These are phyloP conservation scores for Apiotrichum mycotoxinovorans DNA, from an alignment of 1,284 basidiomycete species.

Conservation along the genomic window DNA sequence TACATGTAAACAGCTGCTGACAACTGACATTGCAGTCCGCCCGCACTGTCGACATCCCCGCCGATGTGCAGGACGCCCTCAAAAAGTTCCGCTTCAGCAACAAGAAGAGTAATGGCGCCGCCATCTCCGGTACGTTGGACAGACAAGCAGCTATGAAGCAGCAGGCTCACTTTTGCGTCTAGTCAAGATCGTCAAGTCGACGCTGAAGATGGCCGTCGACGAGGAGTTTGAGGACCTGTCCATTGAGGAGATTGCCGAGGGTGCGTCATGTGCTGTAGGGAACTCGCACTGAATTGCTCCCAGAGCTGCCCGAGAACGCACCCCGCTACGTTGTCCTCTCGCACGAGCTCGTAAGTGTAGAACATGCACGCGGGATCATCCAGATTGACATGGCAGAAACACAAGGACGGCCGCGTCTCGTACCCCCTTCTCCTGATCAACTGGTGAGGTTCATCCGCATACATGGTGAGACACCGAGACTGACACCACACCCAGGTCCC, in stretches of 20 bases:
- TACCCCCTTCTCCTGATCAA: conserved; percentile 81
- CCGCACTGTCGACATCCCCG: conserved; percentile 76
- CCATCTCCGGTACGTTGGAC: conserved; percentile 60
- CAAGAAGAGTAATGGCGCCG: conserved; percentile 63
- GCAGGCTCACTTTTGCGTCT: not conserved
- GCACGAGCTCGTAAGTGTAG: conserved; percentile 61
- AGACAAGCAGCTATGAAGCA: no score
- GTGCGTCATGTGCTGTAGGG: conserved; percentile 47
- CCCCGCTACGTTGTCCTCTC: conserved; percentile 83
- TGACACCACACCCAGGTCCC: conserved; percentile 48
- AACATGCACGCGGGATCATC: not conserved
- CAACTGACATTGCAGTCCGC: conserved; percentile 52
- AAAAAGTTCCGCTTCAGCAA: conserved; percentile 78
- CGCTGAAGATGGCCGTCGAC: conserved; percentile 73
- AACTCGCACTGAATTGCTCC: not conserved
- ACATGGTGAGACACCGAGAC: no score
- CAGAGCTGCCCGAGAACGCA: conserved; percentile 84
- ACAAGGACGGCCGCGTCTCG: conserved; percentile 77
- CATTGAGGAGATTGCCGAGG: conserved; percentile 79
- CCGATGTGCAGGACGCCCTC: conserved; percentile 67
- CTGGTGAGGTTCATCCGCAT: no score
- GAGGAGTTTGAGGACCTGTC: conserved; percentile 70
- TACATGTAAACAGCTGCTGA: not conserved
- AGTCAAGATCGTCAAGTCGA: conserved; percentile 80
- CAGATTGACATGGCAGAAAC: conserved; percentile 49